Base-by-base conservation (phyloP, 495 filamentous ascomycete species). In the Cryomyces antarcticus region DNA sequence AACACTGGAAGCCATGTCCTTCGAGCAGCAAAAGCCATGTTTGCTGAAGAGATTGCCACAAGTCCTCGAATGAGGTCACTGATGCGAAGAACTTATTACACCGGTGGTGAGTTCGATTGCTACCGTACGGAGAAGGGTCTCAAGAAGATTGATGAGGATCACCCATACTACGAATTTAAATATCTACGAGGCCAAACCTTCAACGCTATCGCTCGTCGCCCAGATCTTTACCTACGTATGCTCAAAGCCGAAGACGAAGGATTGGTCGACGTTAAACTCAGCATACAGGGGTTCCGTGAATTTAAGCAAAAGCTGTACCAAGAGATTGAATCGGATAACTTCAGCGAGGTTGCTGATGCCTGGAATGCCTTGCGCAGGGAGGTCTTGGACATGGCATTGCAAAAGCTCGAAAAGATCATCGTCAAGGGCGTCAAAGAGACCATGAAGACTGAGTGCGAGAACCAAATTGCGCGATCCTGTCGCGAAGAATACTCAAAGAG, bases 111-210 rank as follows among this genome's bases (percentile, higher is more conserved):
- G 30, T 72, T 96, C 42, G 83, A 86, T 60, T 89, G 87, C 54
- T 73, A 73, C 47, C 76, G 87, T 41, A 97, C 89, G 6, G 86
- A 94, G 38, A 96, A 95, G 57, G 89, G 89, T 28, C 65, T 92
- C n/a, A 78, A 78, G 31, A 80, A 80, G 52, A 96, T 97, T 51
- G 88, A 94, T 47, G 92, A 96, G 40, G 75, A 93, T 31, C 83
- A 95, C 54, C 85, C 82, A 0, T 96, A 89, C 59, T 94, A 94
- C 57, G 89, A 94, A 57, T 87, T 97, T 63, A 97, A 97, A 53
- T 97, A 97, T 47, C 75, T 96, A 12, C 72, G 82, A 33, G 82
- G 89, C 50, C 85, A 93, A 55, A 79, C 77, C 38, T 72, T 95
- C 42, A 64, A 63, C 31, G 78, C 89, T 46, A 74, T 96, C 47